Evolutionary conservation across 1,284 basidiomycete genomes (phyloP).

Genomic region (Boletus sp.): DNA sequence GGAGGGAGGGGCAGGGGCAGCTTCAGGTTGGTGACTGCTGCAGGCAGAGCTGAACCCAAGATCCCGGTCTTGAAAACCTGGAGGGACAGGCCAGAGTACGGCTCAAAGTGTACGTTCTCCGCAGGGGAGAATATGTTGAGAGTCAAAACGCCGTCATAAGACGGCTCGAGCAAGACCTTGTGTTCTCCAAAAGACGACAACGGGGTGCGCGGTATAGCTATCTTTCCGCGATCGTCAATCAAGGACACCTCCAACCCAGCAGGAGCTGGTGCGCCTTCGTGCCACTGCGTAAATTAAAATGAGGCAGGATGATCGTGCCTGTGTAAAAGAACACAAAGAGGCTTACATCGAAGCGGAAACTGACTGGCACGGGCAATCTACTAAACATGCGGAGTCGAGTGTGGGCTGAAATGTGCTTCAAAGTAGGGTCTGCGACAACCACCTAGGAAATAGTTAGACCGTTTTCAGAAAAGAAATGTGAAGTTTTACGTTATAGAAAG

Average conservation of each 20-base stretch:
- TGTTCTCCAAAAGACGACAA: neutral
- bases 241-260: constrained; percentile 7
- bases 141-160: constrained; percentile 10
- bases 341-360: constrained; percentile 6
- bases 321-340: neutral
- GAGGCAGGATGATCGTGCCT: neutral
- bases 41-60: neutral
- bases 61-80: neutral
- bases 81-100: constrained; percentile 14
- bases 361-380: neutral
- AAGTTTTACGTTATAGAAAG: constrained; percentile 11
- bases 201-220: neutral
- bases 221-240: constrained; percentile 7
- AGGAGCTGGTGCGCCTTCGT: constrained; percentile 3
- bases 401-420: constrained; percentile 5
- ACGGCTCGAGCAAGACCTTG: neutral
- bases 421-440: constrained; percentile 14
- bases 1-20: neutral
- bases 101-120: constrained; percentile 1
- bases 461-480: neutral
- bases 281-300: constrained; percentile 1
- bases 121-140: constrained; percentile 8
- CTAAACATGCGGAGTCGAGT: constrained; percentile 13
- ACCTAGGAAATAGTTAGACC: constrained; percentile 1
- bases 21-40: neutral